Evolutionary conservation across 2,329 filamentous ascomycete species (phyloP), one percentile per base, ranked within the genome.

Genomic region (Hortaea sp.): DNA sequence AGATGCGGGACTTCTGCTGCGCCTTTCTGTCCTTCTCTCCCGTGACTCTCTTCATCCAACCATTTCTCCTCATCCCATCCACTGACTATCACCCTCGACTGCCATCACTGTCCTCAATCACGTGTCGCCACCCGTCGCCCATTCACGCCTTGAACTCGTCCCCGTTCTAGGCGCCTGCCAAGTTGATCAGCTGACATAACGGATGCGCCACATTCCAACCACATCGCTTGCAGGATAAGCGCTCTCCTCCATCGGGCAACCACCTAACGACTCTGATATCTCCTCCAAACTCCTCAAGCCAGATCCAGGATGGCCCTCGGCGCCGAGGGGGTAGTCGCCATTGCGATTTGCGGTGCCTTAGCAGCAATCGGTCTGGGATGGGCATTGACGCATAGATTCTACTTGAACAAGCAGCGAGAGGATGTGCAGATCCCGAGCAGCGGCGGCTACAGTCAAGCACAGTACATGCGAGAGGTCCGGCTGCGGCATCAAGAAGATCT

Each of bases 401-500:
- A 45, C 39, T 9, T 13, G 11, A 9, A 9, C 7, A 44, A 31
- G n/a, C 9, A n/a, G 4, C 32, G 32, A 35, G 9, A n/a, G n/a
- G 32, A 35, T 2, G 32, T 9, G 9, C 13, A 30, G 45, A 6
- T 43, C n/a, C 11, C 29, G 32, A 40, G 44, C 28, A 34, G 31
- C 10, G 4, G 37, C n/a, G 50, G 48, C 28, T 49, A 48, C 47
- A 51, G 46, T 30, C 57, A 60, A 42, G 49, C 50, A 12, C 49
- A 53, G 38, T 60, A 60, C 43, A 59, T 59, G 56, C 55, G 57
- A 6, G 52, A 60, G 46, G 52, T 60, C 1, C 52, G 57, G n/a
- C 42, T 58, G 44, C 50, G 56, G 12, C 42, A 52, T 27, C 46
- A 48, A 11, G 46, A 48, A 12, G 38, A 48, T 27, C 38, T 48